Conservation (phyloP, 306 rosid species). For the Fagus sylvatica region DNA sequence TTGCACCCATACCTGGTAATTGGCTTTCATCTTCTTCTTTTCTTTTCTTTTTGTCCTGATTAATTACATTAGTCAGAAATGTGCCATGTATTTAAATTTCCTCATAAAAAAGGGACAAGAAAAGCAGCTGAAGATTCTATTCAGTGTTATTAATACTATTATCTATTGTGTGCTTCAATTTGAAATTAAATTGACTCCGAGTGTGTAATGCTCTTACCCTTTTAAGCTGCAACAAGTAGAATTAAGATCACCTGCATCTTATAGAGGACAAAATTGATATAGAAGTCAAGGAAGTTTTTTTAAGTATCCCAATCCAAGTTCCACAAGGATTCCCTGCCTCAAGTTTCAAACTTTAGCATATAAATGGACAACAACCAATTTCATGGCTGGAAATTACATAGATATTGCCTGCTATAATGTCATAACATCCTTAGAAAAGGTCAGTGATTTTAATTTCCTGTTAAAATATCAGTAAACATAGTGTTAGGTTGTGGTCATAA, state of each 20-base stretch:
- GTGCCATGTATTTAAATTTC: neutral
- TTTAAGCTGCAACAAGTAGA: no score
- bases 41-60: neutral
- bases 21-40: neutral
- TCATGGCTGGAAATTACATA: neutral
- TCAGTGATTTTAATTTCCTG: neutral
- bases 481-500: neutral
- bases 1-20: constrained; percentile 53
- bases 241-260: no score
- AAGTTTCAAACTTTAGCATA: neutral
- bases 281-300: neutral
- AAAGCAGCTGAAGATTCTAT: neutral
- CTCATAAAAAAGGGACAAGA: neutral
- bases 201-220: no score
- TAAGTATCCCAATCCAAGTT: neutral
- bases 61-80: neutral
- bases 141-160: no score
- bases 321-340: neutral
- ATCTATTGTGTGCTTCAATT: no score
- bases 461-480: neutral
- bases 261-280: neutral
- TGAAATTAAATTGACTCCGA: no score
- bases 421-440: neutral
- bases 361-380: neutral
- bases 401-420: neutral